Evolutionary conservation across 2,329 filamentous ascomycete species (phyloP).

Genomic region (Talaromyces sp.): DNA sequence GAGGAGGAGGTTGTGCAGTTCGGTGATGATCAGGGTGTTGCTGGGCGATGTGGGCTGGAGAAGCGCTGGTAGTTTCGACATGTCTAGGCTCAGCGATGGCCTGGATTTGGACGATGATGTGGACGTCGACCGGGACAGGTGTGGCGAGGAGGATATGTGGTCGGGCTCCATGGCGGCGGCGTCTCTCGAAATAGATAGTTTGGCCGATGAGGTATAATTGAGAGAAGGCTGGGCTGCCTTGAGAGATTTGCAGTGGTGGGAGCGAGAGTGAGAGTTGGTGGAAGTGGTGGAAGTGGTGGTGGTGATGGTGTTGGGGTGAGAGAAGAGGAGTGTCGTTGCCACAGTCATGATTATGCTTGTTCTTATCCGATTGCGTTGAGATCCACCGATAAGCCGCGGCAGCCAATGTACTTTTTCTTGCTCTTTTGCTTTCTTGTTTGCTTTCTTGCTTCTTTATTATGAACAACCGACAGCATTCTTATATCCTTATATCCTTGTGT

Average conservation of each 20-base stretch:
- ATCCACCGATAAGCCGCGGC: background rate
- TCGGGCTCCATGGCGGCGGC: background rate
- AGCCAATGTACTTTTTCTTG: background rate
- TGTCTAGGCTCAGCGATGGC: constrained; percentile 41
- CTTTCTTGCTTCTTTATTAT: background rate
- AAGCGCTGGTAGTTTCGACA: constrained; percentile 43
- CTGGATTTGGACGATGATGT: constrained; percentile 24
- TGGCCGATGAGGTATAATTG: constrained; percentile 2
- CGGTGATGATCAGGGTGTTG: constrained; percentile 49
- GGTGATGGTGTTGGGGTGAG: background rate
- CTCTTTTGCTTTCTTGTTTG: background rate
- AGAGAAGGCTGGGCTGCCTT: constrained; percentile 3
- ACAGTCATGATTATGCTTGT: constrained; percentile 8
- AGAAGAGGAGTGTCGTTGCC: constrained; percentile 7
- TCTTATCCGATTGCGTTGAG: background rate
- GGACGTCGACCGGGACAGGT: constrained; percentile 21
- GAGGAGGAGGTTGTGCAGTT: constrained; percentile 41
- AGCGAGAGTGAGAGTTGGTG: background rate
- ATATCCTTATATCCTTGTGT: background rate
- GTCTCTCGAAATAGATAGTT: background rate
- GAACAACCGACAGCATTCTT: background rate
- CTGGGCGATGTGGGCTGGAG: constrained; percentile 43
- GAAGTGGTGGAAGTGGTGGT: background rate
- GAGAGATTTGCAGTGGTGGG: background rate
- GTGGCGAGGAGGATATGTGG: constrained; percentile 16